Evolutionary conservation across 257 asterid genomes (phyloP).

Genomic region (Nicotiana paniculata): DNA sequence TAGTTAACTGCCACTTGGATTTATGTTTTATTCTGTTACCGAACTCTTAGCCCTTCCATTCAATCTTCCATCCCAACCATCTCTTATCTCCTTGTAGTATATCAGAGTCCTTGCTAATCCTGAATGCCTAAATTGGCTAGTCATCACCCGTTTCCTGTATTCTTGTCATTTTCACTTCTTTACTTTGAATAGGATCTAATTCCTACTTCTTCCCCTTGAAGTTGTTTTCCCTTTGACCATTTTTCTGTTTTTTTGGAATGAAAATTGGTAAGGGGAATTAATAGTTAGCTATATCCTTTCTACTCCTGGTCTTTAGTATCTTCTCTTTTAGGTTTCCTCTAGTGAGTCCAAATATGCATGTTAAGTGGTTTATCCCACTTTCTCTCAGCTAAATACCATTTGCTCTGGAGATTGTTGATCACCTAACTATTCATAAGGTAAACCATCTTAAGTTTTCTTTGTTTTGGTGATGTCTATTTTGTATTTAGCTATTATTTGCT

Average conservation of each 20-base stretch:
- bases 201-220: slow-evolving; percentile 23
- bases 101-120: background rate
- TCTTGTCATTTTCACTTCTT: background rate
- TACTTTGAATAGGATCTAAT: slow-evolving; percentile 23
- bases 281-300: slow-evolving; percentile 25
- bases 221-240: slow-evolving; percentile 32
- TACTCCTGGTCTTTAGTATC: background rate
- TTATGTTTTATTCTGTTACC: background rate
- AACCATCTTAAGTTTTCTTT: background rate
- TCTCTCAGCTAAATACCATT: background rate
- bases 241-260: slow-evolving; percentile 59
- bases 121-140: slow-evolving; percentile 21
- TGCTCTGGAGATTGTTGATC: background rate
- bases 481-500: background rate
- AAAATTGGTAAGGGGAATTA: slow-evolving; percentile 49
- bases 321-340: background rate
- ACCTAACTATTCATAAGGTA: background rate
- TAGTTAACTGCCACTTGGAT: background rate
- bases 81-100: background rate
- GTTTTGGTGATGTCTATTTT: background rate
- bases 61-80: background rate
- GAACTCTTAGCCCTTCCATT: background rate
- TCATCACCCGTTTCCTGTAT: background rate
- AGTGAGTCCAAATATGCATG: background rate
- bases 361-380: background rate